phyloP scores from a whole-genome alignment of 805 yeast genomes.

The Candida taoyuanica region DNA sequence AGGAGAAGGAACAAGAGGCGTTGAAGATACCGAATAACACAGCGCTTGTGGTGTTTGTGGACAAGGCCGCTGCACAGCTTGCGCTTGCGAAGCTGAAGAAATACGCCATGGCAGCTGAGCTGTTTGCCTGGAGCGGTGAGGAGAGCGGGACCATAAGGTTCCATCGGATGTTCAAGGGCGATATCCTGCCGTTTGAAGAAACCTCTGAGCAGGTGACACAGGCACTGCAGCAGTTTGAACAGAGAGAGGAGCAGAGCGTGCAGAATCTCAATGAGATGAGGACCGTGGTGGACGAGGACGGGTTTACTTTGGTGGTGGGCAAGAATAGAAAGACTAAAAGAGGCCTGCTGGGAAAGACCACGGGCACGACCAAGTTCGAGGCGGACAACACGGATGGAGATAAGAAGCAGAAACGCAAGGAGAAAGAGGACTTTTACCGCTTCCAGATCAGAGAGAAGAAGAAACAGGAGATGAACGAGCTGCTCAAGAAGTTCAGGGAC shows the following conservation, averaged over 20 bases:
- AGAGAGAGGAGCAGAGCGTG: conserved; percentile 57
- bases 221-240: conserved; percentile 59
- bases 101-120: conserved; percentile 31
- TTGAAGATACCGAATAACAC: conserved; percentile 65
- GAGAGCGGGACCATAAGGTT: conserved; percentile 38
- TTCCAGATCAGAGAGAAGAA: conserved; percentile 93
- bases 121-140: conserved; percentile 28
- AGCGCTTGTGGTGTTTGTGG: conserved; percentile 71
- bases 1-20: conserved; percentile 24
- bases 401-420: conserved; percentile 61
- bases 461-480: conserved; percentile 86
- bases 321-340: conserved; percentile 77
- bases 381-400: conserved; percentile 25
- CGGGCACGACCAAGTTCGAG: conserved; percentile 34
- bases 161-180: conserved; percentile 33
- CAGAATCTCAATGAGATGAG: conserved; percentile 52
- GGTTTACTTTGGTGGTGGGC: conserved; percentile 87
- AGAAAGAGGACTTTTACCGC: conserved; percentile 88
- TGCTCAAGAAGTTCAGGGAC: conserved; percentile 75
- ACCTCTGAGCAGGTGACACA: conserved; percentile 54
- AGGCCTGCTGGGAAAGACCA: conserved; percentile 57
- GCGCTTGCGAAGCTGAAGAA: conserved; percentile 63
- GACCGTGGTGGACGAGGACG: conserved; percentile 82
- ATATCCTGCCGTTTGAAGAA: conserved; percentile 43
- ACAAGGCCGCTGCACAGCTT: conserved; percentile 58